phyloP scores from a whole-genome alignment of 2,329 filamentous ascomycete species.

The Paramyrothecium sp. region DNA sequence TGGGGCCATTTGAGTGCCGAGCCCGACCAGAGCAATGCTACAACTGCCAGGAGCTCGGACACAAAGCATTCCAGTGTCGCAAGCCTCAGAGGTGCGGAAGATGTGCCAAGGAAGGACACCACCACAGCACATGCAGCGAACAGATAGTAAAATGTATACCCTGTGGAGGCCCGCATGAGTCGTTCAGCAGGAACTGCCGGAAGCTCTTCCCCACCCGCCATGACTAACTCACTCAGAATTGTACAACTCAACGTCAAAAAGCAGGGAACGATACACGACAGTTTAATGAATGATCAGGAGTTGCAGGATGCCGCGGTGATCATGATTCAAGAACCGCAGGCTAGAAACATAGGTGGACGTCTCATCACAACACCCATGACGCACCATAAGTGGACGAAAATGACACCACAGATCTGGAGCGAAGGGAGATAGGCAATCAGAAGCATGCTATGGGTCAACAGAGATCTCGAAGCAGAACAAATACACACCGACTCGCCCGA shows the following conservation, averaged over 20 bases:
- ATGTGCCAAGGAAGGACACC: background rate
- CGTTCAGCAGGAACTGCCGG: slow-evolving; percentile 4
- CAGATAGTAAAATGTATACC: background rate
- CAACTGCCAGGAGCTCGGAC: slow-evolving; percentile 3
- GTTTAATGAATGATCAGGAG: slow-evolving; percentile 10
- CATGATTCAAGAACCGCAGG: slow-evolving; percentile 6
- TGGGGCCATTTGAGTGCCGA: slow-evolving; percentile 1
- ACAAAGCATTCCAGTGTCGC: too few relatives aligned
- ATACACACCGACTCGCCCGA: background rate
- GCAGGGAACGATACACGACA: too few relatives aligned
- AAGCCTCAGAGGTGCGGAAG: background rate
- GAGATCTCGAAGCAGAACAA: slow-evolving; percentile 1
- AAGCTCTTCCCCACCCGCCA: background rate
- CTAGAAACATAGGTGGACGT: slow-evolving; percentile 1
- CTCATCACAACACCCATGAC: slow-evolving; percentile 2
- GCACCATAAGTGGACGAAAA: slow-evolving; percentile 4
- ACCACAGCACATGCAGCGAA: background rate
- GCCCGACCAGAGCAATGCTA: slow-evolving; percentile 2
- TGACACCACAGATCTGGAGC: slow-evolving; percentile 2
- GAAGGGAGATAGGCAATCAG: background rate
- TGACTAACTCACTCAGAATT: slow-evolving; percentile 1
- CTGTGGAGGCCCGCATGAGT: slow-evolving; percentile 2
- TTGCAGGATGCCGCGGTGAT: slow-evolving; percentile 3
- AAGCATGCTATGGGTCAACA: slow-evolving; percentile 2
- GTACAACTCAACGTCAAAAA: too few relatives aligned